These are phyloP conservation scores for Boechera divaricarpa DNA, from an alignment of 345 rosid genomes.

Conservation along the genomic window DNA sequence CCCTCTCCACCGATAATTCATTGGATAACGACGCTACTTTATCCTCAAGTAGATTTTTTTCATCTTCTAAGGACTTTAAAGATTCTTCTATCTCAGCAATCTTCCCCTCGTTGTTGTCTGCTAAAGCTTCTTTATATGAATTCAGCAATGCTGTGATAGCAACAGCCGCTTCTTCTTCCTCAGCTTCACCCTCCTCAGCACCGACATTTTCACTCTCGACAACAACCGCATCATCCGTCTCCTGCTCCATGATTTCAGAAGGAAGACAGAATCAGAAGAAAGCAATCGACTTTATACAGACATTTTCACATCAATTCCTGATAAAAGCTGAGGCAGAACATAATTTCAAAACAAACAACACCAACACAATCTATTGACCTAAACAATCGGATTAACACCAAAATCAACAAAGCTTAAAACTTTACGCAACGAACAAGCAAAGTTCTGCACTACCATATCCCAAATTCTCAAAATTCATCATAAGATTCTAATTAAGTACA, in stretches of 20 bases:
- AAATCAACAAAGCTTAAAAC: conserved; percentile 28
- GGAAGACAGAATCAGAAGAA: conserved; percentile 16
- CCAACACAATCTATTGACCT: conserved; percentile 7
- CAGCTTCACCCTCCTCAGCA: conserved; percentile 51
- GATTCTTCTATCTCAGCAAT: conserved; percentile 72
- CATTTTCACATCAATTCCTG: not conserved
- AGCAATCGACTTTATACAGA: not conserved
- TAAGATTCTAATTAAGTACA: not conserved
- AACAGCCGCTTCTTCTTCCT: conserved; percentile 62
- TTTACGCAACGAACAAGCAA: not conserved
- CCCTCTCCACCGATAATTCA: conserved; percentile 73
- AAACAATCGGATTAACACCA: not conserved
- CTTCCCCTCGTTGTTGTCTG: conserved; percentile 60
- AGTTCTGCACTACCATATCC: not conserved
- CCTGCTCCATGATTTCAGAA: conserved; percentile 58
- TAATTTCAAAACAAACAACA: not conserved
- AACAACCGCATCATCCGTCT: conserved; percentile 59
- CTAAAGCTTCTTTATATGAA: conserved; percentile 75
- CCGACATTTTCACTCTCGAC: conserved; percentile 49
- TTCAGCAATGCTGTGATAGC: conserved; percentile 52
- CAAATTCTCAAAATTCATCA: conserved; percentile 1
- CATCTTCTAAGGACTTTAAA: conserved; percentile 72
- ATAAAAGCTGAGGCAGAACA: conserved; percentile 6
- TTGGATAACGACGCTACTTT: conserved; percentile 64
- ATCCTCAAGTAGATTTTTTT: conserved; percentile 58